phyloP scores from a whole-genome alignment of 2,329 filamentous ascomycete species.

The Trichoderma breve region DNA sequence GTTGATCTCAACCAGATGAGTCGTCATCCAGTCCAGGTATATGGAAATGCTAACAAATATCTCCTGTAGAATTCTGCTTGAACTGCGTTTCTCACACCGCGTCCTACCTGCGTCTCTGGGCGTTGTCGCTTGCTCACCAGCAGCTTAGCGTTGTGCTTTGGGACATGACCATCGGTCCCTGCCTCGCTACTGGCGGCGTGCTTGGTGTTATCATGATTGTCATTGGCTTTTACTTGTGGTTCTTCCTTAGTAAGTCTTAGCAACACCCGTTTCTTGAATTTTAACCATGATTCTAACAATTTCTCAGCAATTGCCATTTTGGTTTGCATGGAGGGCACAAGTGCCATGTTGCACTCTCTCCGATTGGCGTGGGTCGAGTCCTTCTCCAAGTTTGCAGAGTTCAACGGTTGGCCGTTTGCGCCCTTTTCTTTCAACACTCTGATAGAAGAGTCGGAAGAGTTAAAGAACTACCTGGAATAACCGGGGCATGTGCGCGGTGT shows the following conservation, averaged over 20 bases:
- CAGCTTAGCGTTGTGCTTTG: slow-evolving; percentile 95
- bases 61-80: slow-evolving; percentile 79
- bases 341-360: slow-evolving; percentile 90
- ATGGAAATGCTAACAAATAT: not conserved
- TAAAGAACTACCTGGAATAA: slow-evolving; percentile 55
- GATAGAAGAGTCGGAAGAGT: slow-evolving; percentile 75
- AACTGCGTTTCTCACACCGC: slow-evolving; percentile 99
- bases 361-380: slow-evolving; percentile 95
- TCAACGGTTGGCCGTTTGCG: slow-evolving; percentile 80
- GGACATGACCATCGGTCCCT: slow-evolving; percentile 87
- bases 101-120: slow-evolving; percentile 98
- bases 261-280: not conserved
- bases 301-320: slow-evolving; percentile 56
- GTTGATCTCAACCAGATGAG: slow-evolving; percentile 31
- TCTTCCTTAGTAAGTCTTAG: slow-evolving; percentile 61
- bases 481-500: slow-evolving; percentile 16
- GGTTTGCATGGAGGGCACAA: slow-evolving; percentile 94
- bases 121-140: slow-evolving; percentile 93
- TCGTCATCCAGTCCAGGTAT: not conserved
- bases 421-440: slow-evolving; percentile 85
- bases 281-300: slow-evolving; percentile 27
- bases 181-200: slow-evolving; percentile 65
- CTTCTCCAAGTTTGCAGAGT: slow-evolving; percentile 96
- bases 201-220: slow-evolving; percentile 78
- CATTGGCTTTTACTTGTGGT: slow-evolving; percentile 83